A percentile compares a stretch with the other conserved stretches of the same genome.
These are phyloP conservation scores for Pichia kudriavzevii DNA, from an alignment of 1,139 yeast genomes.

Conservation along the genomic window DNA sequence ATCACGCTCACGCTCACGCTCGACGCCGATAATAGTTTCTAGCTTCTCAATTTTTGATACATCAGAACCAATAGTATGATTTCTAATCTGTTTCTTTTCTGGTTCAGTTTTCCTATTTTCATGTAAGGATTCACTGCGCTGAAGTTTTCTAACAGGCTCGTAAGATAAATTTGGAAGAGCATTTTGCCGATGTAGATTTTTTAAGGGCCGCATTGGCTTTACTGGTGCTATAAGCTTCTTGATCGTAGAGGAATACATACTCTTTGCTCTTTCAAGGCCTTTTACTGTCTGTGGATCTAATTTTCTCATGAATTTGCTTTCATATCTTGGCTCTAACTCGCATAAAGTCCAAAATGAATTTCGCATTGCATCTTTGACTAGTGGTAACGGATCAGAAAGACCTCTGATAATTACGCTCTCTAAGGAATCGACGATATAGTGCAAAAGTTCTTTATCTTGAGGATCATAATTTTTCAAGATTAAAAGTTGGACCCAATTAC, in stretches of 20 bases:
- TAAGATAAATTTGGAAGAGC: conserved; percentile 9
- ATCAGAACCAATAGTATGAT: conserved; percentile 6
- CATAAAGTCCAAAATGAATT: conserved; percentile 65
- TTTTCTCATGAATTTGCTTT: conserved; percentile 31
- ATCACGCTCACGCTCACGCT: no score
- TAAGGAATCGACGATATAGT: conserved; percentile 38
- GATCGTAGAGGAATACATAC: conserved; percentile 13
- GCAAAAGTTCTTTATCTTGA: conserved; percentile 32
- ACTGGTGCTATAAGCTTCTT: conserved; percentile 21
- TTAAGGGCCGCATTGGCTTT: no score
- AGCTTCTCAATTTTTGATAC: not conserved
- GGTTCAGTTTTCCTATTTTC: not conserved
- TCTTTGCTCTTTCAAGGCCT: conserved; percentile 12
- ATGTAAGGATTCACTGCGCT: conserved; percentile 12
- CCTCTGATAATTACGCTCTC: conserved; percentile 52
- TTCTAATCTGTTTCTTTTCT: conserved; percentile 6
- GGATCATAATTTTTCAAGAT: conserved; percentile 38
- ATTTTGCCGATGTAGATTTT: conserved; percentile 17
- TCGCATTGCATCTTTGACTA: conserved; percentile 72
- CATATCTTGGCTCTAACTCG: conserved; percentile 39
- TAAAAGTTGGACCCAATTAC: conserved; percentile 62
- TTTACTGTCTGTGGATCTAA: conserved; percentile 43
- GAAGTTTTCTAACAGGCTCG: conserved; percentile 5
- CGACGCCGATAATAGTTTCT: not conserved
- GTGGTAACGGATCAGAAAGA: conserved; percentile 71